Evolutionary conservation across 495 filamentous ascomycete species (phyloP).

Genomic region (Rusavskia elegans): DNA sequence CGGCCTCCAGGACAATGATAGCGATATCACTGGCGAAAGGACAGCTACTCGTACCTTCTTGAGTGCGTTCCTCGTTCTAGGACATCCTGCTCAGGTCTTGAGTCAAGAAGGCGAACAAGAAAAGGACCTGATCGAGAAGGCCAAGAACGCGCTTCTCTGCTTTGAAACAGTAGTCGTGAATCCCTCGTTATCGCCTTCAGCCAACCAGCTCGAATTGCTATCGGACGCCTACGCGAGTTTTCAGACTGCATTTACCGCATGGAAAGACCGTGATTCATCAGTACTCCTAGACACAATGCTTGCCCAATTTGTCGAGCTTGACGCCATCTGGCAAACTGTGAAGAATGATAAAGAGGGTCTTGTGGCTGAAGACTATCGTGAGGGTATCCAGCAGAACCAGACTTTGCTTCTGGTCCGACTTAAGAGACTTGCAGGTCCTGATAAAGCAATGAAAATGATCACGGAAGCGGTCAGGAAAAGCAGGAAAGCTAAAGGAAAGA

Average conservation of each 20-base stretch:
- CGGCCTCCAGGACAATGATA: constrained; percentile 53
- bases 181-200: constrained; percentile 30
- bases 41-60: constrained; percentile 78
- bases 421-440: constrained; percentile 72
- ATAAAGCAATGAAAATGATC: constrained; percentile 69
- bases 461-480: constrained; percentile 69
- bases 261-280: constrained; percentile 85
- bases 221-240: constrained; percentile 65
- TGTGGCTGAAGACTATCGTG: constrained; percentile 75
- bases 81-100: constrained; percentile 80
- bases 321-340: constrained; percentile 91
- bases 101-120: constrained; percentile 75
- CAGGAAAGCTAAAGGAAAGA: constrained; percentile 51
- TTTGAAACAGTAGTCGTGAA: constrained; percentile 66
- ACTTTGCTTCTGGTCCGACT: constrained; percentile 75
- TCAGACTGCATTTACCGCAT: constrained; percentile 81
- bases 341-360: constrained; percentile 77
- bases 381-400: constrained; percentile 90
- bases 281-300: constrained; percentile 89
- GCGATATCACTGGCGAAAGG: constrained; percentile 54
- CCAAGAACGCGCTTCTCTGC: constrained; percentile 62
- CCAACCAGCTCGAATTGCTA: constrained; percentile 36
- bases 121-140: constrained; percentile 79
- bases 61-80: constrained; percentile 82
- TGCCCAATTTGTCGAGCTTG: constrained; percentile 84